phyloP scores from a whole-genome alignment of 176 grass and related monocot genomes.

The Oryza nivara region DNA sequence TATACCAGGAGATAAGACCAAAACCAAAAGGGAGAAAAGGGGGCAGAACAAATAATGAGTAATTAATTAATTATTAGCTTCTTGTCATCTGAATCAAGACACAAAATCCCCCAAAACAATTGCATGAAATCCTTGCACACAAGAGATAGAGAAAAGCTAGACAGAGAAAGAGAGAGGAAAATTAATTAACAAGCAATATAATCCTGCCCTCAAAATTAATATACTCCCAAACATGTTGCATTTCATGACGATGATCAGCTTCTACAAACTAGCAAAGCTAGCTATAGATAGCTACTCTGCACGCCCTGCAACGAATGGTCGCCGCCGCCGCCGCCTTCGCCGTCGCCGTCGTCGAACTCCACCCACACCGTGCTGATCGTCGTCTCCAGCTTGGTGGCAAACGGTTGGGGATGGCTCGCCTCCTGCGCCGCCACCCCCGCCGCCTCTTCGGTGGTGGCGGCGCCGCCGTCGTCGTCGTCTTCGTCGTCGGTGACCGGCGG shows the following conservation, averaged over 20 bases:
- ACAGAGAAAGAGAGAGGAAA: not conserved
- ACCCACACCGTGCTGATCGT: conserved; percentile 95
- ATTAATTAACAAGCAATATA: conserved; percentile 20
- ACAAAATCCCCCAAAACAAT: conserved; percentile 43
- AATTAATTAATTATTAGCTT: conserved; percentile 24
- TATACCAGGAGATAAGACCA: not conserved
- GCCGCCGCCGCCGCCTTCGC: not conserved
- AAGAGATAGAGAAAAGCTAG: conserved; percentile 31
- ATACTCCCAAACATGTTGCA: conserved; percentile 31
- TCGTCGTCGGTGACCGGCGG: conserved; percentile 14
- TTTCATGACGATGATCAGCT: conserved; percentile 10
- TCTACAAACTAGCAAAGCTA: conserved; percentile 13
- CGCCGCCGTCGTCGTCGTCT: not conserved
- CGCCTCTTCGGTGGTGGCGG: no score
- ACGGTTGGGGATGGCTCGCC: not conserved
- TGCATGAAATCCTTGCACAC: conserved; percentile 44
- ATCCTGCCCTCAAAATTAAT: conserved; percentile 45
- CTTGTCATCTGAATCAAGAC: conserved; percentile 41
- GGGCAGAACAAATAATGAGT: not conserved
- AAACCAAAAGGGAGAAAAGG: not conserved
- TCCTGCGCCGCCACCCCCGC: not conserved
- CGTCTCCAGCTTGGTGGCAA: conserved; percentile 68
- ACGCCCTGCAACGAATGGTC: not conserved
- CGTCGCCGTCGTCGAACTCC: conserved; percentile 67
- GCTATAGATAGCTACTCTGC: conserved; percentile 25